phyloP scores from a whole-genome alignment of 2,329 filamentous ascomycete genomes.

The Myriosclerotinia scirpicola region DNA sequence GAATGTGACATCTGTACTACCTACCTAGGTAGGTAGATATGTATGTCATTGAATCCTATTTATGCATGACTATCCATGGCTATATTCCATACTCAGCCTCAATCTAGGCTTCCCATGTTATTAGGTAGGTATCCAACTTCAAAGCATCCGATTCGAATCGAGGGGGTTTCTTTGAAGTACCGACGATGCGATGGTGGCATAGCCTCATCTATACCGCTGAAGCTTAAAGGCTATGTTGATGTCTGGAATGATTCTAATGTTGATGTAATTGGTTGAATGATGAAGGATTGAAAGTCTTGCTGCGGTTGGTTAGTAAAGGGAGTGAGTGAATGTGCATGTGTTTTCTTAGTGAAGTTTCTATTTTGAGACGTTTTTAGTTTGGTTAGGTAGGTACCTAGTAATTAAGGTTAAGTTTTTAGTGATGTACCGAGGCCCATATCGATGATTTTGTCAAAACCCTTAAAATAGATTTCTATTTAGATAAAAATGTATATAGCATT shows the following conservation, averaged over 20 bases:
- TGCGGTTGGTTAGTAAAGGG: background rate
- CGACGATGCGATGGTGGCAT: background rate
- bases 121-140: no score
- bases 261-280: background rate
- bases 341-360: conserved; percentile 1
- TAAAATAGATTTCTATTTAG: no score
- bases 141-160: no score
- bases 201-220: background rate
- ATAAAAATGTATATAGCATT: no score
- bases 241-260: no score
- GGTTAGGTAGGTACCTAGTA: no score
- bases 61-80: no score
- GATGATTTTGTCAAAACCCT: no score
- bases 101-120: background rate
- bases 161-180: background rate
- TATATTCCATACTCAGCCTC: conserved; percentile 4
- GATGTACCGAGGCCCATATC: no score
- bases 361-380: background rate
- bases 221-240: background rate
- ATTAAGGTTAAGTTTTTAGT: no score
- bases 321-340: no score
- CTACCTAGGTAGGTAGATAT: background rate
- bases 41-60: no score
- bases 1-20: background rate
- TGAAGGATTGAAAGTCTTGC: background rate